Conservation (phyloP, 1,284 basidiomycete species). For the Sanghuangporus baumii region DNA sequence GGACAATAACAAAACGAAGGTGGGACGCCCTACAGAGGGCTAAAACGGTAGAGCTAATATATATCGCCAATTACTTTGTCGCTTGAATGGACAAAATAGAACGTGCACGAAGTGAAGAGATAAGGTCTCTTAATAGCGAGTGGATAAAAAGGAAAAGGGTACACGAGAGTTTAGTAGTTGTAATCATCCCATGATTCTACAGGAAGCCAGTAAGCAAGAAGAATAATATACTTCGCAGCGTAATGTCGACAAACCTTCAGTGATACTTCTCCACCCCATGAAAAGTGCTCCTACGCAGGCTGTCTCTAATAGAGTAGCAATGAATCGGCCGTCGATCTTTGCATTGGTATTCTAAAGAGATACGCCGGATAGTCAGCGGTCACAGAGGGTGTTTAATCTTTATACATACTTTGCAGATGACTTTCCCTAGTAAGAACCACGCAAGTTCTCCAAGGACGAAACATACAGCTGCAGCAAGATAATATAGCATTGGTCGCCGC, state of each 20-base stretch:
- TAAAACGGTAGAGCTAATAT: neutral
- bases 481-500: conserved; percentile 65
- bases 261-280: conserved; percentile 78
- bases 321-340: conserved; percentile 76
- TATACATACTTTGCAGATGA: conserved; percentile 65
- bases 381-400: neutral
- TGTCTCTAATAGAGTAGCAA: conserved; percentile 74
- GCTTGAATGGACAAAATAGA: neutral
- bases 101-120: neutral
- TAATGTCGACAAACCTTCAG: conserved; percentile 58
- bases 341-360: conserved; percentile 44
- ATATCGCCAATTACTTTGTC: neutral
- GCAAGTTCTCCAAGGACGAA: conserved; percentile 74
- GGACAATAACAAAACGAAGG: neutral
- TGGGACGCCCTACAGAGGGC: neutral
- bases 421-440: conserved; percentile 70
- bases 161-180: neutral
- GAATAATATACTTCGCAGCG: neutral
- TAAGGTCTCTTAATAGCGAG: neutral
- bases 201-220: neutral
- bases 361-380: conserved; percentile 7
- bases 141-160: neutral
- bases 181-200: conserved; percentile 17
- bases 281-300: conserved; percentile 65
- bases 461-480: conserved; percentile 55